phyloP scores from a whole-genome alignment of 108 stramenopile genomes.

The Cyclotella cryptica region DNA sequence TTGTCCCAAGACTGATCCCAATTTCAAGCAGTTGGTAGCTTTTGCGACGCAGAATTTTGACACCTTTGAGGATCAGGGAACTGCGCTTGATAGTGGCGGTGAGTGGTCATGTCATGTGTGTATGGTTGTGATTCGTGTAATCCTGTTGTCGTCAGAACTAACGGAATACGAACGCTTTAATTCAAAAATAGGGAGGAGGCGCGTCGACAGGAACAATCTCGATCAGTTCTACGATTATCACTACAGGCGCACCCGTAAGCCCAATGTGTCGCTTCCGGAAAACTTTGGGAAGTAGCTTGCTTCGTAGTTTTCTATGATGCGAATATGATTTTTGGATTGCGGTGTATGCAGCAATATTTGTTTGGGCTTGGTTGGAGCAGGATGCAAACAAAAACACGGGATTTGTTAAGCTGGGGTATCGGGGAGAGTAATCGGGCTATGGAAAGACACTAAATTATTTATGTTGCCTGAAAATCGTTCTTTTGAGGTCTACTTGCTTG shows the following conservation, averaged over 20 bases:
- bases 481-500: no score
- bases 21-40: conserved; percentile 81
- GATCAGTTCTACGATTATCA: conserved; percentile 93
- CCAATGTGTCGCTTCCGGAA: conserved; percentile 61
- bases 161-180: neutral
- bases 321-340: neutral
- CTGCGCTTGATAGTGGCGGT: conserved; percentile 67
- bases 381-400: no score
- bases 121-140: neutral
- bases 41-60: conserved; percentile 93
- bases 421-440: no score
- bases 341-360: neutral
- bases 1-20: conserved; percentile 82
- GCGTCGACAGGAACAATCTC: conserved; percentile 65
- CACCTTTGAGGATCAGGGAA: conserved; percentile 90
- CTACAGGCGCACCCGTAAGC: conserved; percentile 87
- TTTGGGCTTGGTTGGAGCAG: neutral
- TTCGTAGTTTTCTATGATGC: neutral
- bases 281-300: conserved; percentile 1
- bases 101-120: neutral
- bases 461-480: no score
- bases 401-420: no score
- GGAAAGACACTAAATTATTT: no score
- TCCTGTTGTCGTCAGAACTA: no score
- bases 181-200: conserved; percentile 28